Base-by-base conservation (phyloP, 1,139 yeast genomes). In the Lizanozyma gosingica region DNA sequence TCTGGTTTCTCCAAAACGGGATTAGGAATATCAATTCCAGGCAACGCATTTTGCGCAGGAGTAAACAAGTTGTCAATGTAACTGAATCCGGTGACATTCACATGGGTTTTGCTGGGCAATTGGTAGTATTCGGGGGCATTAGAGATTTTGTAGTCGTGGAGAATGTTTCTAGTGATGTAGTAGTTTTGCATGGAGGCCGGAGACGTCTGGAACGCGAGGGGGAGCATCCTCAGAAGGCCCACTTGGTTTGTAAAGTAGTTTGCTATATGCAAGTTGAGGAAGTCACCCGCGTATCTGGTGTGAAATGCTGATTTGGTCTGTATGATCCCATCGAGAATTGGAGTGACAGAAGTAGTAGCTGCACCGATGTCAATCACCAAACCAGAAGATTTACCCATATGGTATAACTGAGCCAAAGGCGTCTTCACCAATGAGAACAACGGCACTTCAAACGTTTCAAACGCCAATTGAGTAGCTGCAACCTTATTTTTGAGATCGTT, bases 341-440 rank as follows among this genome's bases (percentile, higher is more conserved):
- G 90, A 0, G 88, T 81, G 4, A 83, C 79, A 37, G 77, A 70
- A 17, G 80, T 68, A 2, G 73, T 71, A 17, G 78, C 65, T 2
- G 81, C 69, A 2, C 90, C 92, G 37, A 83, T 57, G 52, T 83
- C 90, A 33, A 83, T 71, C 16, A 83, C 83, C 44, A 83, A 63
- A 4, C 86, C 83, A 11, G 80, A 76, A 16, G 80, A 69, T 51
- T 76, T 76, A 3, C 88, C 87, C 50, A 79, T 68, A 32, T 85
- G 79, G 53, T 80, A 79, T 15, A 84, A 73, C 40, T 81, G 79
- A 27, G 85, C 80, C 44, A 83, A 58, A 3, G 90, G 90, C 37
- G 79, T 75, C 53, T 81, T 78, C n/a, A 80, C 72, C 41, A 83
- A 63, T 33, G 85, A 78, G 49, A 83, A 74, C 14, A 80, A 66